Evolutionary conservation across 2,329 filamentous ascomycete species (phyloP).

Genomic region (Laburnicola sp.): DNA sequence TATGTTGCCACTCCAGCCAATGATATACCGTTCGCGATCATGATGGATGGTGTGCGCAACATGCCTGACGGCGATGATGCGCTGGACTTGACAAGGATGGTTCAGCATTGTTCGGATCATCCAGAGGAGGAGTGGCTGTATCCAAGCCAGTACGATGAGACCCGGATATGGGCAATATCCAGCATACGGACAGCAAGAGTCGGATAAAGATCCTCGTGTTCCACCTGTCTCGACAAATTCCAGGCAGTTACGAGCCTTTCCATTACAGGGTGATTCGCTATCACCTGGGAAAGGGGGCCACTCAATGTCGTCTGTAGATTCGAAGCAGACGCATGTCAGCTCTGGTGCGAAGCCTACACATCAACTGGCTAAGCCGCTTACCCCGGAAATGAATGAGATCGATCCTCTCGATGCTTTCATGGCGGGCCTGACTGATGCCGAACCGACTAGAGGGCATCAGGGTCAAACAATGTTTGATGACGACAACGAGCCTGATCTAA

Average conservation of each 20-base stretch:
- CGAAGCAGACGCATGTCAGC: too few relatives aligned
- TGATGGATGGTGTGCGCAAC: neutral
- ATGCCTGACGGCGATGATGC: conserved; percentile 12
- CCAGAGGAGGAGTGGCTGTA: conserved; percentile 9
- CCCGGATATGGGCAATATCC: too few relatives aligned
- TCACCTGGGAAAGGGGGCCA: too few relatives aligned
- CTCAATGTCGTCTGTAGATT: too few relatives aligned
- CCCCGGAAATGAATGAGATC: conserved; percentile 67
- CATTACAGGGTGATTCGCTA: too few relatives aligned
- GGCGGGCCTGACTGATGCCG: conserved; percentile 60
- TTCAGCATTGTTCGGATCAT: conserved; percentile 8
- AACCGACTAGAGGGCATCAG: conserved; percentile 56
- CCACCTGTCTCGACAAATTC: too few relatives aligned
- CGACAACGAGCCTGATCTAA: conserved; percentile 69
- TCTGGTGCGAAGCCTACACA: too few relatives aligned
- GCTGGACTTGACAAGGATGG: conserved; percentile 12
- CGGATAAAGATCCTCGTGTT: too few relatives aligned
- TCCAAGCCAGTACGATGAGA: conserved; percentile 9
- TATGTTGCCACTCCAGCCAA: too few relatives aligned
- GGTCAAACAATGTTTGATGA: conserved; percentile 89
- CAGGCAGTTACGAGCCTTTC: too few relatives aligned
- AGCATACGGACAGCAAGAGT: too few relatives aligned
- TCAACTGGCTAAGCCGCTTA: too few relatives aligned
- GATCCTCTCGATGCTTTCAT: conserved; percentile 98
- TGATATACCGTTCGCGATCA: conserved; percentile 8